These are phyloP conservation scores for Solanum sitiens DNA, from an alignment of 257 asterid genomes.

Conservation along the genomic window DNA sequence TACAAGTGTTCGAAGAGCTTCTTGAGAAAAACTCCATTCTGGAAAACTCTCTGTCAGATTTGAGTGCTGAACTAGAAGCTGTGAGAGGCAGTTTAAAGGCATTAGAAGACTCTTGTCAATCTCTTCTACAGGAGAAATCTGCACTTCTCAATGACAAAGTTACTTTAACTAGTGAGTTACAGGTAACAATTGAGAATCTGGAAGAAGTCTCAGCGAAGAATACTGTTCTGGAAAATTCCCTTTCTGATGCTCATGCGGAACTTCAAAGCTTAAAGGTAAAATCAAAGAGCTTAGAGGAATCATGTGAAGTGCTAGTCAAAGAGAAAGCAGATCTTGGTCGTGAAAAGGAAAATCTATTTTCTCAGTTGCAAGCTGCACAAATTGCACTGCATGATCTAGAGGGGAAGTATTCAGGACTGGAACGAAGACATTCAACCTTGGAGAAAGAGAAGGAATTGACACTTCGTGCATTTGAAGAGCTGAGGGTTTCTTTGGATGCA, in stretches of 20 bases:
- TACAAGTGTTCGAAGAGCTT: conserved; percentile 66
- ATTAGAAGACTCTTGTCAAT: conserved; percentile 54
- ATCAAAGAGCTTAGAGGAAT: conserved; percentile 60
- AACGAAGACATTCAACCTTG: conserved; percentile 44
- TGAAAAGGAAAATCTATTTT: conserved; percentile 49
- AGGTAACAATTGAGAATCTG: conserved; percentile 50
- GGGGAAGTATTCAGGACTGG: conserved; percentile 43
- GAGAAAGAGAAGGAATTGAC: conserved; percentile 62
- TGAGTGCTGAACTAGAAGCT: conserved; percentile 73
- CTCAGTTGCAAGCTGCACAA: conserved; percentile 44
- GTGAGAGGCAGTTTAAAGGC: conserved; percentile 55
- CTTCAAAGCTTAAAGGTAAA: conserved; percentile 55
- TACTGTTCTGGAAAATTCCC: conserved; percentile 49
- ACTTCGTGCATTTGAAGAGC: conserved; percentile 42
- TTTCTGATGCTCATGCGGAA: conserved; percentile 50
- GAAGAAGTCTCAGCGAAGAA: conserved; percentile 58
- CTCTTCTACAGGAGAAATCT: conserved; percentile 59
- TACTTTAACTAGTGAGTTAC: conserved; percentile 36
- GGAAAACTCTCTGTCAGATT: conserved; percentile 74
- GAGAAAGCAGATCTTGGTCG: conserved; percentile 54
- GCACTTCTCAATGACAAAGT: conserved; percentile 56
- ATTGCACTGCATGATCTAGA: conserved; percentile 42
- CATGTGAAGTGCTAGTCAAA: conserved; percentile 54
- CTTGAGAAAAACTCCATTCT: conserved; percentile 68
- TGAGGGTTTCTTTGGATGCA: conserved; percentile 46